Evolutionary conservation across 495 filamentous ascomycete genomes (phyloP).

Genomic region (Aspergillus baeticus): DNA sequence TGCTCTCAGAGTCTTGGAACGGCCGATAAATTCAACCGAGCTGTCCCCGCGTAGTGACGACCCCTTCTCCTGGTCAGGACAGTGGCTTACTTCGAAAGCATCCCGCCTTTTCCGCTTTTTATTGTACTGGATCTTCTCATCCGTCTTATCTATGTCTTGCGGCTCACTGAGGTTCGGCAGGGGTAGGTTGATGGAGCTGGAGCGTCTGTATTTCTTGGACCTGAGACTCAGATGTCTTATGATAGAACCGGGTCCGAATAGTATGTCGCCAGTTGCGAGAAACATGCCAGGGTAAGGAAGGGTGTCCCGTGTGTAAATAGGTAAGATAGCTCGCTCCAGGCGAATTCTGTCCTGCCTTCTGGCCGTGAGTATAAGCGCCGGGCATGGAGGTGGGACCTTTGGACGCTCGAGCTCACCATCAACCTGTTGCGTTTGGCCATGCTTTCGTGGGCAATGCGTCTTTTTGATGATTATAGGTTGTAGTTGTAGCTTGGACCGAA

Average conservation of each 20-base stretch:
- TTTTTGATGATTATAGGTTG: constrained; percentile 85
- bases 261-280: constrained; percentile 54
- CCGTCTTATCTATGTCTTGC: constrained; percentile 13
- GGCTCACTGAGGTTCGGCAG: constrained; percentile 16
- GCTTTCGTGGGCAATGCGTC: constrained; percentile 68
- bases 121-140: constrained; percentile 3
- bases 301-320: constrained; percentile 82
- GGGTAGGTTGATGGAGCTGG: constrained; percentile 28
- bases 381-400: constrained; percentile 19
- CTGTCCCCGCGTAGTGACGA: not conserved
- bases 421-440: constrained; percentile 24
- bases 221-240: constrained; percentile 74
- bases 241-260: constrained; percentile 67
- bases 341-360: constrained; percentile 72
- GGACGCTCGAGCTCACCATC: constrained; percentile 35
- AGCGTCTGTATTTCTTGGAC: constrained; percentile 29
- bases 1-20: constrained; percentile 14
- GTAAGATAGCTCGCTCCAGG: constrained; percentile 69
- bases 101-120: not conserved
- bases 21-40: not conserved
- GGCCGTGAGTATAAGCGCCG: constrained; percentile 48
- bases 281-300: constrained; percentile 87
- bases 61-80: constrained; percentile 2
- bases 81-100: not conserved
- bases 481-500: constrained; percentile 53